Evolutionary conservation across 768 basidiomycete genomes (phyloP).

Genomic region (Lanmaoa pseudosensibilis): DNA sequence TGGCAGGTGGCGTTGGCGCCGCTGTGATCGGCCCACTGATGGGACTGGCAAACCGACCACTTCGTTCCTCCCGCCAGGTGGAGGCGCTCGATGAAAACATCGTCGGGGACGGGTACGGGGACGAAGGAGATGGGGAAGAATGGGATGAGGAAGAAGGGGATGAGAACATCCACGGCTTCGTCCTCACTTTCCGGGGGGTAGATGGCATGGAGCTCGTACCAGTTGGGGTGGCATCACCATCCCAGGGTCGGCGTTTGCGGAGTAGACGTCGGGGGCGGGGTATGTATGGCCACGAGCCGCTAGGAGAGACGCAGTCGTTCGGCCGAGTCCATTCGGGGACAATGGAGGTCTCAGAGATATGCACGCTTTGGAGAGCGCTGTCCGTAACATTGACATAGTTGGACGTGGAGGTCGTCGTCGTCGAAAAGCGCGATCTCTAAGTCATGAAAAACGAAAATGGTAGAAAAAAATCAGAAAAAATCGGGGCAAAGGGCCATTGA

Average conservation of each 20-base stretch:
- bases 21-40: neutral
- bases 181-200: constrained; percentile 12
- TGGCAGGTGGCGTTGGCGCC: constrained; percentile 2
- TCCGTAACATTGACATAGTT: constrained; percentile 24
- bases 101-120: neutral
- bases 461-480: neutral
- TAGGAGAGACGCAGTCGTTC: constrained; percentile 9
- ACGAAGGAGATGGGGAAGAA: constrained; percentile 9
- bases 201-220: constrained; percentile 6
- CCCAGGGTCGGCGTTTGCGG: constrained; percentile 31
- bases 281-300: constrained; percentile 23
- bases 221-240: neutral
- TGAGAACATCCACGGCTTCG: neutral
- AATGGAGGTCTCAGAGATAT: neutral
- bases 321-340: constrained; percentile 5
- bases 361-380: neutral
- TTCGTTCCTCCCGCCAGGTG: neutral
- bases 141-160: constrained; percentile 5
- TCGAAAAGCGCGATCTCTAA: constrained; percentile 37
- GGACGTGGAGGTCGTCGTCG: constrained; percentile 37
- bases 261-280: constrained; percentile 29
- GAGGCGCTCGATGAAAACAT: neutral
- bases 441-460: neutral
- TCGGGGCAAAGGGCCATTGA: neutral
- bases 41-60: constrained; percentile 7